phyloP scores from a whole-genome alignment of 2,329 filamentous ascomycete species.

The Coleophoma crateriformis region DNA sequence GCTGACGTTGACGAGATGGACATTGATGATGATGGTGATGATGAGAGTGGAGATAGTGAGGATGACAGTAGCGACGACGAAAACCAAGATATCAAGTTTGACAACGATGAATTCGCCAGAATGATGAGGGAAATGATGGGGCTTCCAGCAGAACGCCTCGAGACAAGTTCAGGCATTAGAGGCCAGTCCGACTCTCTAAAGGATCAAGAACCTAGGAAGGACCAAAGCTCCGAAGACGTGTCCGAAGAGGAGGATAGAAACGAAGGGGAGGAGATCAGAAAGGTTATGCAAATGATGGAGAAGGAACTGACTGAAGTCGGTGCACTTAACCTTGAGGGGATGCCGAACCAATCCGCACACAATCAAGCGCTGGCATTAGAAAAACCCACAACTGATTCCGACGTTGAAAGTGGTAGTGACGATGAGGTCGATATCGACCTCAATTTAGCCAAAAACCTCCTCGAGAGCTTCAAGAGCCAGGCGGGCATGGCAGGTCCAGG shows the following conservation, averaged over 20 bases:
- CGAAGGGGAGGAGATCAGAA: constrained; percentile 57
- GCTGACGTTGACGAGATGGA: constrained; percentile 70
- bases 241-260: constrained; percentile 34
- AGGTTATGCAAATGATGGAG: constrained; percentile 66
- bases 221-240: constrained; percentile 15
- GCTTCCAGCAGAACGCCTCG: constrained; percentile 33
- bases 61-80: constrained; percentile 55
- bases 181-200: not conserved
- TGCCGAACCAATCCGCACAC: constrained; percentile 13
- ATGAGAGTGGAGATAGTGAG: constrained; percentile 45
- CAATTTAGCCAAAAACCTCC: constrained; percentile 81
- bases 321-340: constrained; percentile 49
- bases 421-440: constrained; percentile 74
- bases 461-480: constrained; percentile 91
- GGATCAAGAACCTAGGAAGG: constrained; percentile 4
- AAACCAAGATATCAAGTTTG: constrained; percentile 71
- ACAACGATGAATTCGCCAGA: constrained; percentile 76
- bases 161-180: not conserved
- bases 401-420: constrained; percentile 41
- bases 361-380: constrained; percentile 26
- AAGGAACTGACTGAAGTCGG: constrained; percentile 65
- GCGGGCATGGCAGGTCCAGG: constrained; percentile 80
- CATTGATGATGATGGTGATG: constrained; percentile 41
- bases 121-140: constrained; percentile 96
- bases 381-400: constrained; percentile 5